Percentiles rank a stretch among this genome's conserved stretches.
phyloP scores from a whole-genome alignment of 768 basidiomycete species.

The Boletus sp. region DNA sequence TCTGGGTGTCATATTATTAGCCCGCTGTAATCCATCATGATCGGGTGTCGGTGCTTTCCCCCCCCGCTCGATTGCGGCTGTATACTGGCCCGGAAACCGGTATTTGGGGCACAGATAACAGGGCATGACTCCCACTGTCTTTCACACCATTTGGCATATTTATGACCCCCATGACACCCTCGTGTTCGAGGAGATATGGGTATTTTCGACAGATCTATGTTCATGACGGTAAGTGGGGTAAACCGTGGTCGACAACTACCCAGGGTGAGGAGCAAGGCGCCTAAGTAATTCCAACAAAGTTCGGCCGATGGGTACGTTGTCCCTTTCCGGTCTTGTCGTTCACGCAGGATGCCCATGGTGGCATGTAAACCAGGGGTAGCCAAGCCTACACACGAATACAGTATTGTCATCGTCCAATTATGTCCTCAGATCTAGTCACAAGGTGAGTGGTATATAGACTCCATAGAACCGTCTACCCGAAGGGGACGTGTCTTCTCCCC shows the following conservation, averaged over 20 bases:
- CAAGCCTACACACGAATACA: background rate
- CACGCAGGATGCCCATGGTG: background rate
- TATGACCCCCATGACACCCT: background rate
- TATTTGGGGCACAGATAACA: background rate
- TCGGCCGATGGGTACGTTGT: background rate
- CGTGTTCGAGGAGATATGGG: background rate
- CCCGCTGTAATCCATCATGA: constrained; percentile 1
- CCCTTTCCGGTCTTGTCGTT: background rate
- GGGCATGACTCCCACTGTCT: background rate
- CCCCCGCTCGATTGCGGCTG: background rate
- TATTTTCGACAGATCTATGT: background rate
- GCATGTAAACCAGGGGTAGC: background rate
- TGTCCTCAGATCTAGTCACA: background rate
- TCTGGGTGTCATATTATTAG: background rate
- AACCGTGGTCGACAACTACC: background rate
- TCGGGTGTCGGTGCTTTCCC: background rate
- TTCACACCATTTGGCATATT: background rate
- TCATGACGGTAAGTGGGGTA: background rate
- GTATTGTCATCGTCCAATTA: background rate
- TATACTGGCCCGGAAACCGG: background rate
- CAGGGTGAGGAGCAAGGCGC: background rate
- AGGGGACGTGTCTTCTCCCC: too few species aligned
- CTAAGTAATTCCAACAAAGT: background rate
- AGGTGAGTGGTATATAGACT: background rate
- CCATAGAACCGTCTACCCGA: too few species aligned